Evolutionary conservation across 306 rosid genomes (phyloP).

Genomic region (Arachis hypogaea): DNA sequence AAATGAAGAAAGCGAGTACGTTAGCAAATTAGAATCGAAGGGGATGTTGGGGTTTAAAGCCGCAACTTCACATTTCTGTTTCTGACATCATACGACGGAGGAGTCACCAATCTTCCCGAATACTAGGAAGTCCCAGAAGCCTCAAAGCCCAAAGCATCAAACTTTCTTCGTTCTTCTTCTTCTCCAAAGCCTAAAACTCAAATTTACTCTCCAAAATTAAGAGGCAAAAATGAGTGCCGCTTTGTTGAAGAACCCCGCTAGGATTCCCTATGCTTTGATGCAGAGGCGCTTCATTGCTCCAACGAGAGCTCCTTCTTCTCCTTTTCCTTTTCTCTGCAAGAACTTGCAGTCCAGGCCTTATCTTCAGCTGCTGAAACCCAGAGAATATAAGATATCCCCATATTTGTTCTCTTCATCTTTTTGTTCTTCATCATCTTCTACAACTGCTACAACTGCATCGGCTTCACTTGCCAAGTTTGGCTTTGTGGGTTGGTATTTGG

Average conservation of each 20-base stretch:
- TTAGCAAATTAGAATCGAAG: not conserved
- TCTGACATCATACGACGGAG: not conserved
- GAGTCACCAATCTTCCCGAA: not conserved
- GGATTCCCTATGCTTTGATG: conserved; percentile 38
- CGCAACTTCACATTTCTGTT: not conserved
- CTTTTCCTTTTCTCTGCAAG: conserved; percentile 32
- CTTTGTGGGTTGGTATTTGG: conserved; percentile 80
- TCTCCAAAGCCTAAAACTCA: conserved; percentile 8
- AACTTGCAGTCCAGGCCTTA: conserved; percentile 46
- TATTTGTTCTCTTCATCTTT: conserved; percentile 53
- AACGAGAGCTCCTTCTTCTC: conserved; percentile 26
- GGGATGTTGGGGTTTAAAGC: not conserved
- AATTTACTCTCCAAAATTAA: not conserved
- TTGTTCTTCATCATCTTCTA: conserved; percentile 58
- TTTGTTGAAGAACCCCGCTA: conserved; percentile 38
- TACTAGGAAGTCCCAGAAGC: not conserved
- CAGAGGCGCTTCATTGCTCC: conserved; percentile 40
- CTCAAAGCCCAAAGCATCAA: not conserved
- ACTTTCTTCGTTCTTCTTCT: not conserved
- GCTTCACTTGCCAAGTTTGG: conserved; percentile 50
- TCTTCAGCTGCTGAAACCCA: conserved; percentile 52
- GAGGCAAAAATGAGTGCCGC: conserved; percentile 43
- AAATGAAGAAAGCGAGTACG: not conserved
- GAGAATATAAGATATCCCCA: conserved; percentile 44
- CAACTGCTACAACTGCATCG: not conserved